These are phyloP conservation scores for Cryptococcus sp. DNA, from an alignment of 1,284 basidiomycete genomes.

Conservation along the genomic window DNA sequence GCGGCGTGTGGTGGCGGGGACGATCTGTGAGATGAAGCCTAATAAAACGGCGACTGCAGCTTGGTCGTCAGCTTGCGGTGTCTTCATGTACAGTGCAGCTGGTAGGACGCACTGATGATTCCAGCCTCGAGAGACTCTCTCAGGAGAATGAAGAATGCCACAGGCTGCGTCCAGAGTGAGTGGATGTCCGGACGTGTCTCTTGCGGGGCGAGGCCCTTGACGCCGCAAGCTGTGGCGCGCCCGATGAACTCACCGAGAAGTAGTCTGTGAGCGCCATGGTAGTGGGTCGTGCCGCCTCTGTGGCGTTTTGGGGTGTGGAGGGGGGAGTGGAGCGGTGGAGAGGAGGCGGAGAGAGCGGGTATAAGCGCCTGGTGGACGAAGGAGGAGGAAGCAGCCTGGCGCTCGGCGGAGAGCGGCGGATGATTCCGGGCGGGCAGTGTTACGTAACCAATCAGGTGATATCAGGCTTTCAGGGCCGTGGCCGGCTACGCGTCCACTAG, in stretches of 20 bases:
- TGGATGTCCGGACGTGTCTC: not conserved
- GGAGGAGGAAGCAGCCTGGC: not conserved
- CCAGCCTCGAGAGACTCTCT: constrained; percentile 84
- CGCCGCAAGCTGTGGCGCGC: not conserved
- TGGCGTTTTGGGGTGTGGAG: not conserved
- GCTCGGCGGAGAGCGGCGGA: not conserved
- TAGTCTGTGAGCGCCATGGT: constrained; percentile 19
- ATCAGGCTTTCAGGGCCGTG: too few relatives aligned
- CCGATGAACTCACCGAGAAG: constrained; percentile 10
- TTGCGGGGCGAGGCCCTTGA: not conserved
- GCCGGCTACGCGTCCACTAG: too few relatives aligned
- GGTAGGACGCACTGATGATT: constrained; percentile 62
- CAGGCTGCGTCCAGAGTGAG: constrained; percentile 21
- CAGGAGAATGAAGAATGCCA: constrained; percentile 76
- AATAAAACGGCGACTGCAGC: constrained; percentile 65
- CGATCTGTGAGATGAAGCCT: constrained; percentile 74
- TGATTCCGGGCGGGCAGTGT: not conserved
- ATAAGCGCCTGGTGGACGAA: not conserved
- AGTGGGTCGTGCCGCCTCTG: not conserved
- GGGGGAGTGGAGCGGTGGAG: not conserved
- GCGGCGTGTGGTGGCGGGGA: constrained; percentile 21
- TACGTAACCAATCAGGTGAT: too few relatives aligned
- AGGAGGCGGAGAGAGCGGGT: not conserved
- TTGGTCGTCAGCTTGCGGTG: not conserved
- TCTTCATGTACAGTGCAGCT: not conserved